Percentiles rank a stretch among this genome's conserved stretches.
Conservation (phyloP, 225 moss, liverwort and hornwort species). For the Straminergon stramineum region DNA sequence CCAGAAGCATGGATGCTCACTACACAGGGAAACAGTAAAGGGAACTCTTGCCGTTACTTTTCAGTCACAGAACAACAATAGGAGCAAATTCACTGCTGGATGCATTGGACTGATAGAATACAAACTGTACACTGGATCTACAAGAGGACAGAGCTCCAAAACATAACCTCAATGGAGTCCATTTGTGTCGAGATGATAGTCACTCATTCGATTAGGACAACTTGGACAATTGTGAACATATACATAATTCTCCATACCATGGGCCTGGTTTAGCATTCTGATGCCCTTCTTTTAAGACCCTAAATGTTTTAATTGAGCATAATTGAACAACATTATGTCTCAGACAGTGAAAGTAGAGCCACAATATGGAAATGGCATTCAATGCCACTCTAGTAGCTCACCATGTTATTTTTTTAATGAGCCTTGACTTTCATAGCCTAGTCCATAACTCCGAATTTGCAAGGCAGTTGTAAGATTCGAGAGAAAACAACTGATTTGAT, state of each 20-base stretch:
- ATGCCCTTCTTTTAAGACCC: neutral
- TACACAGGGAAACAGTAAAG: too few relatives aligned
- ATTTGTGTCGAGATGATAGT: too few relatives aligned
- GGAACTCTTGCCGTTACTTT: too few relatives aligned
- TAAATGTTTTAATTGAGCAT: neutral
- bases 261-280: neutral
- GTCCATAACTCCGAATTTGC: neutral
- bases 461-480: neutral
- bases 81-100: too few relatives aligned
- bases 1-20: too few relatives aligned
- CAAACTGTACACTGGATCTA: too few relatives aligned
- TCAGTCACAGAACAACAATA: too few relatives aligned
- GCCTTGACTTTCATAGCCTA: neutral
- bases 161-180: too few relatives aligned
- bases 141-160: too few relatives aligned
- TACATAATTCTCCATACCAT: neutral
- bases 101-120: too few relatives aligned
- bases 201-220: too few relatives aligned
- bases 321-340: neutral
- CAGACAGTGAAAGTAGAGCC: neutral
- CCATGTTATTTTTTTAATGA: neutral
- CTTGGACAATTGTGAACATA: too few relatives aligned
- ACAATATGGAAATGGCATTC: neutral
- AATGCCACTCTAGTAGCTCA: neutral
- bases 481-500: neutral